A percentile compares a stretch with the other conserved stretches of the same genome.
Evolutionary conservation across 371 early-diverging fungal species (phyloP).

Genomic region (Capillidium rhysosporum): DNA sequence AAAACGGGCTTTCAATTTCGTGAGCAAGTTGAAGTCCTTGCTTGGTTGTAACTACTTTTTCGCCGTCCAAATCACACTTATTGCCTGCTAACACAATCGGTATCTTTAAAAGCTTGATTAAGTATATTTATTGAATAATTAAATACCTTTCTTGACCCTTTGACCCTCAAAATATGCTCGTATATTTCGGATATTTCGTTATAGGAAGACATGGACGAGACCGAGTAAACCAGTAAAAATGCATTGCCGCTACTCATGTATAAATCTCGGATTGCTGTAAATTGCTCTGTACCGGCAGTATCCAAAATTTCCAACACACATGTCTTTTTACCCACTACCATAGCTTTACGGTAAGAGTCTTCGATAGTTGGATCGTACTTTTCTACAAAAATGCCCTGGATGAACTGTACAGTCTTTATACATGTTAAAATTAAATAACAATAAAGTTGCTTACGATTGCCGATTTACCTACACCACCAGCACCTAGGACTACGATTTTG

Average conservation of each 20-base stretch:
- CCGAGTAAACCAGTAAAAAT: conserved; percentile 69
- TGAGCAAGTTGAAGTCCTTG: conserved; percentile 36
- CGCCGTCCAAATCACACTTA: conserved; percentile 67
- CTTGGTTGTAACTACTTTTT: conserved; percentile 46
- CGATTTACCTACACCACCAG: conserved; percentile 80
- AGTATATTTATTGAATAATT: neutral
- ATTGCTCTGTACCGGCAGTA: conserved; percentile 76
- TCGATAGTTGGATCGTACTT: conserved; percentile 84
- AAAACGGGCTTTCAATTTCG: conserved; percentile 53
- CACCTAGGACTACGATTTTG: conserved; percentile 73
- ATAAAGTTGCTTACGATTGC: conserved; percentile 25
- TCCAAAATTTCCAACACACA: conserved; percentile 81
- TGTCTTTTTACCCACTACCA: conserved; percentile 64
- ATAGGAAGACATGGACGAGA: conserved; percentile 63
- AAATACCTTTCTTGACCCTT: conserved; percentile 52
- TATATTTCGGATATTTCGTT: conserved; percentile 53
- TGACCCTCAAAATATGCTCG: conserved; percentile 61
- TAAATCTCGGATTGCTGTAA: conserved; percentile 78
- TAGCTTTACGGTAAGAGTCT: conserved; percentile 73
- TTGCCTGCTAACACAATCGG: conserved; percentile 75
- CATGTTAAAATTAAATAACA: neutral
- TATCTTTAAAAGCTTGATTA: conserved; percentile 24
- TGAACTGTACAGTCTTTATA: conserved; percentile 57
- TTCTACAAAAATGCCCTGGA: conserved; percentile 75
- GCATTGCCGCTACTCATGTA: conserved; percentile 87